phyloP scores from a whole-genome alignment of 129 eudicot genomes.

The Tagetes patula region DNA sequence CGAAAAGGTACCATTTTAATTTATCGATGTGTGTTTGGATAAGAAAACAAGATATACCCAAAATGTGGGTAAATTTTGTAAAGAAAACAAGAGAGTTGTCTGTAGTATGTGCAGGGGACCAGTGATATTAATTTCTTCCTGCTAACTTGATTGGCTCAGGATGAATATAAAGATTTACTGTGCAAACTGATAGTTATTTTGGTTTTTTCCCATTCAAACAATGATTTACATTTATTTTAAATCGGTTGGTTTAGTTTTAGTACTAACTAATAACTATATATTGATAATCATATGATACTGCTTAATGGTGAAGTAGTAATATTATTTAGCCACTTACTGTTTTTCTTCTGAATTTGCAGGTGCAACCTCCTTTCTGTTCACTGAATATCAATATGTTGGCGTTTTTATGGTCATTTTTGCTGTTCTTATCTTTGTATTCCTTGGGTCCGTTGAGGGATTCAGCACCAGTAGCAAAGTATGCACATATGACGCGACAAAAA shows the following conservation, averaged over 20 bases:
- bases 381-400: constrained; percentile 89
- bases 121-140: constrained; percentile 13
- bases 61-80: constrained; percentile 19
- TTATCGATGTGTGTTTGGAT: constrained; percentile 13
- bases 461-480: constrained; percentile 68
- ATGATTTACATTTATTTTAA: neutral
- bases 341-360: constrained; percentile 43
- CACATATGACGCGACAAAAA: constrained; percentile 58
- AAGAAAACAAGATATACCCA: constrained; percentile 18
- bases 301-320: neutral
- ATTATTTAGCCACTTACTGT: neutral
- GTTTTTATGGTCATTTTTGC: constrained; percentile 87
- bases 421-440: constrained; percentile 71
- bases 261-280: neutral
- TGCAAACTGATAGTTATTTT: neutral
- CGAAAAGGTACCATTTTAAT: too few species aligned
- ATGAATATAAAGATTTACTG: constrained; percentile 22
- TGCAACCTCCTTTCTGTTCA: constrained; percentile 80
- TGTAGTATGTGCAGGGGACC: constrained; percentile 32
- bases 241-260: neutral
- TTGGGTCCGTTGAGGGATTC: constrained; percentile 90
- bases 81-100: constrained; percentile 22
- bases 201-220: neutral
- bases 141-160: constrained; percentile 27
- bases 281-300: neutral